These are phyloP conservation scores for Pseudevernia furfuracea DNA, from an alignment of 495 filamentous ascomycete genomes.

Conservation along the genomic window DNA sequence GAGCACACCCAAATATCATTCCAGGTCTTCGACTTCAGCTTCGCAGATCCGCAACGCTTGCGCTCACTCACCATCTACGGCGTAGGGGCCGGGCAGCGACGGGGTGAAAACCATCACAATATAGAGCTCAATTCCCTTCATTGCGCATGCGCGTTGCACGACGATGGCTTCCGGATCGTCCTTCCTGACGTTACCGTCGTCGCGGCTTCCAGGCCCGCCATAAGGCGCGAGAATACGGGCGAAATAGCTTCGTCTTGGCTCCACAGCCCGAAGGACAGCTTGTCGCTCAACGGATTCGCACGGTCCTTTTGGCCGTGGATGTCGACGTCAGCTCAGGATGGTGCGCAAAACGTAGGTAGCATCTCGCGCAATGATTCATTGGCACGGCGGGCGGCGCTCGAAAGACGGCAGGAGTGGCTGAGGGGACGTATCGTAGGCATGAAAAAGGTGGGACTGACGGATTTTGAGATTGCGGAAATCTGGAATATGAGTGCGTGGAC, in stretches of 20 bases:
- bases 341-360: neutral
- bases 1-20: neutral
- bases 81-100: neutral
- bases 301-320: neutral
- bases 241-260: neutral
- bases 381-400: neutral
- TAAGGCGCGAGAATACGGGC: neutral
- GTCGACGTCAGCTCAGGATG: neutral
- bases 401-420: constrained; percentile 12
- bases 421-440: constrained; percentile 12
- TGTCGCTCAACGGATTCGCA: neutral
- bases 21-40: constrained; percentile 18
- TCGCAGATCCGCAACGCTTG: constrained; percentile 11
- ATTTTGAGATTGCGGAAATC: constrained; percentile 8
- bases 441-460: constrained; percentile 10
- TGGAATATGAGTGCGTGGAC: constrained; percentile 13
- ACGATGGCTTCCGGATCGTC: constrained; percentile 7
- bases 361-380: neutral
- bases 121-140: neutral
- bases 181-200: neutral
- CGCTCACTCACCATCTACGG: neutral
- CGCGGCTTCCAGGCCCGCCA: neutral
- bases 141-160: constrained; percentile 15
- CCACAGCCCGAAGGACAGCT: neutral
- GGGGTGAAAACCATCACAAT: neutral